A percentile compares a stretch with the other conserved stretches of the same genome.
Conservation (phyloP, 2,329 filamentous ascomycete species). For the Pseudonectria foliicola region DNA sequence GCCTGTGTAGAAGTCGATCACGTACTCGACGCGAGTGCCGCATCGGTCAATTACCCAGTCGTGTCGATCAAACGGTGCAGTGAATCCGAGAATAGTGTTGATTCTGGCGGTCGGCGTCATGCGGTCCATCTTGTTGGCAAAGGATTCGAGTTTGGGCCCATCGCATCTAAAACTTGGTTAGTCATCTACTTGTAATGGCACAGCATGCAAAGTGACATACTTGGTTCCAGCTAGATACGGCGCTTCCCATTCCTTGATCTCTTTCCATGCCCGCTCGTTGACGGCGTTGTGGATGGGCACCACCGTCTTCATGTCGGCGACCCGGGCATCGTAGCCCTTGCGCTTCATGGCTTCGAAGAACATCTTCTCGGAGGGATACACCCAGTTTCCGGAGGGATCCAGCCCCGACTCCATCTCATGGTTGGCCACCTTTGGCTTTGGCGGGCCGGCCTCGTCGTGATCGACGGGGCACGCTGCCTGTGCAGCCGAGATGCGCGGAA, state of each 20-base stretch:
- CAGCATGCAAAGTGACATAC: constrained; percentile 31
- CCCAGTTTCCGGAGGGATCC: constrained; percentile 78
- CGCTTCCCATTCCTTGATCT: constrained; percentile 85
- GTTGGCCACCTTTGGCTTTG: constrained; percentile 48
- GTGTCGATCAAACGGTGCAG: constrained; percentile 86
- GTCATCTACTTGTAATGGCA: neutral
- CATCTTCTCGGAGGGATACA: constrained; percentile 94
- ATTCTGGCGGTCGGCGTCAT: constrained; percentile 78
- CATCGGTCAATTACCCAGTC: constrained; percentile 97
- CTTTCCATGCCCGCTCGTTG: constrained; percentile 90
- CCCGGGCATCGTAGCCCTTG: constrained; percentile 69
- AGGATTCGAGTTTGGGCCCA: constrained; percentile 76
- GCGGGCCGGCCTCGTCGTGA: constrained; percentile 22
- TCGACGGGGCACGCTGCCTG: constrained; percentile 32
- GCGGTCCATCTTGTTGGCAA: constrained; percentile 62
- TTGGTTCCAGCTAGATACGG: constrained; percentile 53
- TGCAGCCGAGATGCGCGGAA: constrained; percentile 54
- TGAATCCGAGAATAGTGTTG: constrained; percentile 82
- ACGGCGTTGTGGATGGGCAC: constrained; percentile 98
- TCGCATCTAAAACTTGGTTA: constrained; percentile 39
- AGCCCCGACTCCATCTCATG: constrained; percentile 70
- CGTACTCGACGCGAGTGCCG: constrained; percentile 78
- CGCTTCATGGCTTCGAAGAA: constrained; percentile 96
- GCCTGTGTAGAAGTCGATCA: constrained; percentile 96
- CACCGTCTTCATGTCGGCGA: constrained; percentile 78